Evolutionary conservation across 345 rosid species (phyloP), one percentile per base, ranked within the genome.

Genomic region (Rhodamnia rubescens): DNA sequence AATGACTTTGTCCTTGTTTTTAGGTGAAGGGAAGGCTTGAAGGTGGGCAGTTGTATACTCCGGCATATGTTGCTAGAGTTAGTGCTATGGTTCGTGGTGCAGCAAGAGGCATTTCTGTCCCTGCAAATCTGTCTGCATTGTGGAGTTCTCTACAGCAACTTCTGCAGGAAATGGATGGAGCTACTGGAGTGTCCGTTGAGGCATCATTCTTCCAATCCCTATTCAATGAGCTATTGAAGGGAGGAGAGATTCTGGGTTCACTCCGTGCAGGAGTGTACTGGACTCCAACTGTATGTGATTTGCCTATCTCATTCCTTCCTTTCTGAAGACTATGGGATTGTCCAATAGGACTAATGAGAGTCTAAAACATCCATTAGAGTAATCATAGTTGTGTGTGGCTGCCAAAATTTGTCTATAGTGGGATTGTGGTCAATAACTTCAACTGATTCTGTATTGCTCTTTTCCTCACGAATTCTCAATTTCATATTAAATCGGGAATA

Each of bases 1-100:
- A 40, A 59, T 58, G 83, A 42, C 5, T n/a, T 88, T 81, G 26
- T 69, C 20, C 82, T 91, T 69, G 85, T 9, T 32, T 69, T 61
- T 85, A 97, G 99, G 98, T 97, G 91, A 92, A 93, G 91, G 99
- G 98, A 87, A 95, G 98, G 93, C 98, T 95, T 90, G 98, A 97
- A 94, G 96, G 99, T 85, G 99, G 99, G 82, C 99, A 95, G 55
- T 86, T 97, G 85, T 97, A 97, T 86, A 97, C 98, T 14, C 99
- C 99, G 4, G 98, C 95, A 53, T 95, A 97, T 93, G 97, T 97
- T 88, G 93, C 96, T 74, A 95, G 98, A 86, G 96, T 97, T 86
- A 91, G 94, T 75, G 98, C 98, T 83, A 95, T 95, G 98, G 98
- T 97, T 87, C 94, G 98, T 42, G 98, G 99, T 85, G 98, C 98